Evolutionary conservation across 306 rosid species (phyloP), one percentile per base, ranked within the genome.

Genomic region (Rosa persica): DNA sequence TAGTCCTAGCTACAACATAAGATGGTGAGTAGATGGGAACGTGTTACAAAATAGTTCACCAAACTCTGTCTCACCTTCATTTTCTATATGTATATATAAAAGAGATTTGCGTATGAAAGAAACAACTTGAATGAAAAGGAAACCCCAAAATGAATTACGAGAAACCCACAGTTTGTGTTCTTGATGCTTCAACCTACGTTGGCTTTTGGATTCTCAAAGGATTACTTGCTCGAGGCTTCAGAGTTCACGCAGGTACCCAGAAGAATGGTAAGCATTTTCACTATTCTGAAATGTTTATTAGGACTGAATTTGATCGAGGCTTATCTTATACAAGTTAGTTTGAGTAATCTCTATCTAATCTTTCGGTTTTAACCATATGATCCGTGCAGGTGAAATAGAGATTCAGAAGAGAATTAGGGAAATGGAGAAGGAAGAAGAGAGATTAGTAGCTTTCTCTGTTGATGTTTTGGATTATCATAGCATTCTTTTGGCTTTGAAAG

Each of bases 141-240:
- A 48, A 8, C 60, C 60, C 4, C 11, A 54, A 60, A 83, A 86
- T 86, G 87, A 83, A 78, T 9, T 68, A 0, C 27, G 46, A 20
- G 47, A 83, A 67, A 62, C 82, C 81, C 12, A 23, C 25, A 23
- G 80, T 81, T 51, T 86, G 89, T 48, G 89, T 86, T 78, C 83
- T 86, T 49, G 89, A 83, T 67, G 87, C 89, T 20, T 86, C 89
- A 46, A 75, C 78, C 67, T 86, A 83, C 30, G 87, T 86, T 30
- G 89, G 89, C n/a, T 86, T 86, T 27, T 83, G 89, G 89, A 77
- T 86, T 46, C 78, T 84, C 57, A 83, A 83, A 49, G 87, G 78
- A 74, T 79, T 83, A 62, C 46, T 86, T 39, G 73, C 76, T 34
- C 73, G 54, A 81, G 89, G 89, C n/a, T 86, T 81, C 74, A 42